Conservation (phyloP, 2,329 filamentous ascomycete species). For the Seiridium cupressi region DNA sequence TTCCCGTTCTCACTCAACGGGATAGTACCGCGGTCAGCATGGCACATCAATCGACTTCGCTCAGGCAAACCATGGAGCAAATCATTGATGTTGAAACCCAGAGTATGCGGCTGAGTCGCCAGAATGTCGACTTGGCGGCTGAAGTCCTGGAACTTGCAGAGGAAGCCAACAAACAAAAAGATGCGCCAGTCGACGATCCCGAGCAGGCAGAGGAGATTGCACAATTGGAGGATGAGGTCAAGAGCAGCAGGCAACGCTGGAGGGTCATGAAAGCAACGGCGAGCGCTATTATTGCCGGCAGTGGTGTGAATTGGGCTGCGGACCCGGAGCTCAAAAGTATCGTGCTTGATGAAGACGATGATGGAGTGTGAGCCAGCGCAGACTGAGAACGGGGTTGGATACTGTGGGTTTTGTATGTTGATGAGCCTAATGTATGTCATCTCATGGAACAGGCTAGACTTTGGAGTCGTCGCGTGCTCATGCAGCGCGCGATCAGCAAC, state of each 20-base stretch:
- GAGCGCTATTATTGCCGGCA: conserved; percentile 77
- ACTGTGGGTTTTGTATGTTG: too few relatives aligned
- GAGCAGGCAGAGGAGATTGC: conserved; percentile 54
- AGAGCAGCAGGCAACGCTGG: conserved; percentile 64
- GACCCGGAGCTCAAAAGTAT: conserved; percentile 67
- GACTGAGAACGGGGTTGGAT: neutral
- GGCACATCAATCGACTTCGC: conserved; percentile 55
- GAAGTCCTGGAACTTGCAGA: conserved; percentile 63
- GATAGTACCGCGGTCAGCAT: conserved; percentile 66
- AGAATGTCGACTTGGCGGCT: conserved; percentile 62
- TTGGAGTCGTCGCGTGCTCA: too few relatives aligned
- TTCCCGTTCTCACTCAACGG: conserved; percentile 64
- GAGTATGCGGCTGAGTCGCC: conserved; percentile 51
- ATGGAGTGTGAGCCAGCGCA: neutral
- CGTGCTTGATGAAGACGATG: conserved; percentile 59
- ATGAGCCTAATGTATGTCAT: too few relatives aligned
- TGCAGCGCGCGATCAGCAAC: too few relatives aligned
- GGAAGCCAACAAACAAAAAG: conserved; percentile 50
- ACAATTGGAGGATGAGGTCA: conserved; percentile 57
- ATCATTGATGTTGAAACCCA: conserved; percentile 58
- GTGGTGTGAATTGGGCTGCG: conserved; percentile 77
- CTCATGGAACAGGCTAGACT: too few relatives aligned
- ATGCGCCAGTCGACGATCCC: conserved; percentile 47
- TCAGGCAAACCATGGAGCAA: conserved; percentile 48
- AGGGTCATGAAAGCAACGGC: conserved; percentile 74